Percentiles rank a stretch among this genome's conserved stretches.
Evolutionary conservation across 192 early-diverging fungal species (phyloP).

Genomic region (Rhizoclosmatium sp.): DNA sequence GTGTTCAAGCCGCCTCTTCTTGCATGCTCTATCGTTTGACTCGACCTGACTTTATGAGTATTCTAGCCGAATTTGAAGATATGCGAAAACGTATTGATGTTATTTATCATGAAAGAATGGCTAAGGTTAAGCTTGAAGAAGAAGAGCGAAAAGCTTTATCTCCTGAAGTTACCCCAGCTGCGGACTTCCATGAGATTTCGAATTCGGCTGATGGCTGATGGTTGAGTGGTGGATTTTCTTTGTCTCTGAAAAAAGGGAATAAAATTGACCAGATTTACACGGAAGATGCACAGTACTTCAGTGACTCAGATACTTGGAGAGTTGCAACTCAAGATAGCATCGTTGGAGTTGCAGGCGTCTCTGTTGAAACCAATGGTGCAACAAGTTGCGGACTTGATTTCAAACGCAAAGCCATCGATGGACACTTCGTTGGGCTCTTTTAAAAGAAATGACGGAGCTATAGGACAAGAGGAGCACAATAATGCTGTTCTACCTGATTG

Average conservation of each 20-base stretch:
- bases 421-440: too few species aligned
- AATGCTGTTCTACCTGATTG: not conserved
- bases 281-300: too few species aligned
- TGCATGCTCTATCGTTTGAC: constrained; percentile 34
- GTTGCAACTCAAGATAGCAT: not conserved
- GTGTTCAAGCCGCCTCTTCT: constrained; percentile 24
- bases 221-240: too few species aligned
- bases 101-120: constrained; percentile 39
- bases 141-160: not conserved
- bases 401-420: too few species aligned
- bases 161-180: too few species aligned
- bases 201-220: too few species aligned
- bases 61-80: constrained; percentile 39
- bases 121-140: constrained; percentile 20
- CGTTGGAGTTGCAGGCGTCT: not conserved
- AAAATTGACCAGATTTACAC: too few species aligned
- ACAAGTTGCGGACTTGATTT: not conserved
- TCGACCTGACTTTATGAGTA: constrained; percentile 33
- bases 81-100: constrained; percentile 26
- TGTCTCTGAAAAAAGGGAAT: too few species aligned
- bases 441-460: too few species aligned
- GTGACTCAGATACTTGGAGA: not conserved
- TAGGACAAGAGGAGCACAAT: not conserved
- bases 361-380: not conserved
- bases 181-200: too few species aligned